Percentiles rank a stretch among this genome's conserved stretches.
Conservation (phyloP, 768 basidiomycete species). For the Psilocybe subaeruginosa region DNA sequence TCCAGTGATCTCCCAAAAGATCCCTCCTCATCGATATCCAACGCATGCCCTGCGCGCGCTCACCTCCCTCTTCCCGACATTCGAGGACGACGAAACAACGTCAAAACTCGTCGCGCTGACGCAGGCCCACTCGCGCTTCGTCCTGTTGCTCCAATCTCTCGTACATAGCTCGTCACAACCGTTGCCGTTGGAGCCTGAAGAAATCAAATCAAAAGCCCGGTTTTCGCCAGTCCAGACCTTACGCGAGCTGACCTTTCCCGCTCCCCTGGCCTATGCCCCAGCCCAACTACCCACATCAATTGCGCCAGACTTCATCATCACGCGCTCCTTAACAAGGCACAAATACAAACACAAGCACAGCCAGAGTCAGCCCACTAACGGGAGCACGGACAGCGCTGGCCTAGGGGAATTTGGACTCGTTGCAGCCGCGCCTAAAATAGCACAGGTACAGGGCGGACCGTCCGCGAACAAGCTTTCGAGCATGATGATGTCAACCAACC, state of each 20-base stretch:
- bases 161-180: conserved; percentile 62
- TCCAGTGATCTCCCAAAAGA: conserved; percentile 65
- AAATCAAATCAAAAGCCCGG: conserved; percentile 31
- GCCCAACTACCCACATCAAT: conserved; percentile 9
- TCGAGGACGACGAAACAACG: conserved; percentile 35
- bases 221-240: conserved; percentile 32
- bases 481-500: conserved; percentile 17
- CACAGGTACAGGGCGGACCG: conserved; percentile 15
- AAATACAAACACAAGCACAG: conserved; percentile 20
- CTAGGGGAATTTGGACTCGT: neutral
- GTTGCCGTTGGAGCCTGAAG: conserved; percentile 49
- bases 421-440: conserved; percentile 6
- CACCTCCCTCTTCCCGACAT: conserved; percentile 36
- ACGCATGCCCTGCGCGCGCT: conserved; percentile 64
- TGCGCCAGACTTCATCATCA: neutral
- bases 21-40: conserved; percentile 72
- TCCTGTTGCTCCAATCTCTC: conserved; percentile 73
- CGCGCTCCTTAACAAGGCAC: neutral
- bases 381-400: neutral
- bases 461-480: conserved; percentile 28
- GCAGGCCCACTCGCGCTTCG: conserved; percentile 73
- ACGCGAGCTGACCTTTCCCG: conserved; percentile 73
- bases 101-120: conserved; percentile 49
- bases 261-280: conserved; percentile 59
- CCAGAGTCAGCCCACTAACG: conserved; percentile 12